These are phyloP conservation scores for Penicillium odoratum DNA, from an alignment of 495 filamentous ascomycete species.

Conservation along the genomic window DNA sequence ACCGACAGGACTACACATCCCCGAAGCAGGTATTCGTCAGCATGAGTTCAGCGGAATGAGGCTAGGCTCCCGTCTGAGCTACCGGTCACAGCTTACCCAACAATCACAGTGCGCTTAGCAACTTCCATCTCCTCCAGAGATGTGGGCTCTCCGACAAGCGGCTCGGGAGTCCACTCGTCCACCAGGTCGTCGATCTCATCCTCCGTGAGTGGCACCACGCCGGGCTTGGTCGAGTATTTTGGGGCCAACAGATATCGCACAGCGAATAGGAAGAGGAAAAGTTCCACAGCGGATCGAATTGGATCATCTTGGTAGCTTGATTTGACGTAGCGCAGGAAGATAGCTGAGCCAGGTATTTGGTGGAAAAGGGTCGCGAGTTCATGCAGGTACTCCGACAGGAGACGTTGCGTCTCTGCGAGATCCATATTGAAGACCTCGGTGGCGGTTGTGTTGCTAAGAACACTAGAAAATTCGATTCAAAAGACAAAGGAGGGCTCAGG, in stretches of 20 bases:
- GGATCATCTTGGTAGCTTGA: conserved; percentile 98
- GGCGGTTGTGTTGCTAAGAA: conserved; percentile 23
- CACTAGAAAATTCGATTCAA: neutral
- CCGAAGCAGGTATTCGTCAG: conserved; percentile 17
- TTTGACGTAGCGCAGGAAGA: conserved; percentile 90
- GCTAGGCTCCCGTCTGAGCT: neutral
- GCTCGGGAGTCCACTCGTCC: conserved; percentile 95
- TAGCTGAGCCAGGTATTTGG: conserved; percentile 87
- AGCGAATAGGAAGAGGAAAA: conserved; percentile 94
- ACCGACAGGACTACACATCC: conserved; percentile 68
- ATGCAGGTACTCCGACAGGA: conserved; percentile 64
- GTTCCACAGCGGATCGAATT: conserved; percentile 86
- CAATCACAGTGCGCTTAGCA: conserved; percentile 82
- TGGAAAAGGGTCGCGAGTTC: conserved; percentile 74
- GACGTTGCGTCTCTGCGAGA: conserved; percentile 73
- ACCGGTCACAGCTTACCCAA: conserved; percentile 60
- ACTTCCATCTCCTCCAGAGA: conserved; percentile 75
- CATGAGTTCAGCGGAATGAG: neutral
- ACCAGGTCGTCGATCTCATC: conserved; percentile 98
- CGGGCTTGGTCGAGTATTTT: conserved; percentile 85
- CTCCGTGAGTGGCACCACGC: conserved; percentile 83
- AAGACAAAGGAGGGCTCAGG: neutral
- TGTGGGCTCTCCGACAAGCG: conserved; percentile 72
- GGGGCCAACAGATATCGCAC: conserved; percentile 90
- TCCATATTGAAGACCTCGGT: conserved; percentile 60